Evolutionary conservation across 2,329 filamentous ascomycete species (phyloP).

Genomic region (Calonectria hongkongensis): DNA sequence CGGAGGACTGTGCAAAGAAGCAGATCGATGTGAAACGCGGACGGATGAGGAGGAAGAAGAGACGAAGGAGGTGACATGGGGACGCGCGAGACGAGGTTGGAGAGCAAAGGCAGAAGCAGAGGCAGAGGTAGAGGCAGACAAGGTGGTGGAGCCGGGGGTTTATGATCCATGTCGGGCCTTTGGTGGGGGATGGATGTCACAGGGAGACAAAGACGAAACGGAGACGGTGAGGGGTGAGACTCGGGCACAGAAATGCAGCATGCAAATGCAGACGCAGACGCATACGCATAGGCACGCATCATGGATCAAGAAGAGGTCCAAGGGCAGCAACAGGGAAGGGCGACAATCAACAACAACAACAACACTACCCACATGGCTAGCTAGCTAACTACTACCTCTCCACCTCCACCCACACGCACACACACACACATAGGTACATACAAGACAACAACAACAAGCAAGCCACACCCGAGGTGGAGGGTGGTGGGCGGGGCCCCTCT

Average conservation of each 20-base stretch:
- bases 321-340: constrained; percentile 14
- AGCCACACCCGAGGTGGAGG: constrained; percentile 44
- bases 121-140: constrained; percentile 6
- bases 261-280: constrained; percentile 41
- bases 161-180: constrained; percentile 49
- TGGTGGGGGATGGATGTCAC: constrained; percentile 45
- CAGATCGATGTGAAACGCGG: constrained; percentile 24
- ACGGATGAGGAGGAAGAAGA: constrained; percentile 27
- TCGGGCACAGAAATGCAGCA: constrained; percentile 30
- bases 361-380: too few species aligned
- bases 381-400: too few species aligned
- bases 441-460: constrained; percentile 14
- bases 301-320: constrained; percentile 33
- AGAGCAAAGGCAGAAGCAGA: constrained; percentile 27
- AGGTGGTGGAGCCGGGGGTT: constrained; percentile 52
- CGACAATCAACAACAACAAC: neutral
- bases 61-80: constrained; percentile 38
- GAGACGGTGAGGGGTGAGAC: constrained; percentile 51
- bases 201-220: constrained; percentile 46
- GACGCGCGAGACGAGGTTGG: constrained; percentile 45
- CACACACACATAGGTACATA: too few species aligned
- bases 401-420: too few species aligned
- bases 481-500: constrained; percentile 16
- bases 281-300: constrained; percentile 27
- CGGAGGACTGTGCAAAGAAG: constrained; percentile 24